Conservation (phyloP, 345 rosid genomes). For the Bruguiera sexangula region DNA sequence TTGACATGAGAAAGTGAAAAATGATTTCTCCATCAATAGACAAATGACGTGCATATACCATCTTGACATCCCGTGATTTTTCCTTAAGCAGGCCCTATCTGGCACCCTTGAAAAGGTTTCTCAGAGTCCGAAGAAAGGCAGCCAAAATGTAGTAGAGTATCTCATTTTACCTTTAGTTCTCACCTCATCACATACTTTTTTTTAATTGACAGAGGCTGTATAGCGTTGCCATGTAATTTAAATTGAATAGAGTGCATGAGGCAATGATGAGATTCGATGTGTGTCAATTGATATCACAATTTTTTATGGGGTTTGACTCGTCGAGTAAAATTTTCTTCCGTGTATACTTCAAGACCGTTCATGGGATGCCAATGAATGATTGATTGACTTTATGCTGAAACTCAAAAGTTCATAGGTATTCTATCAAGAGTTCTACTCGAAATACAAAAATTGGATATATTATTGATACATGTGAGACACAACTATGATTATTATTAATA, state of each 20-base stretch:
- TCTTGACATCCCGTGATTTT: constrained; percentile 15
- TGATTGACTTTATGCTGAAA: too few relatives aligned
- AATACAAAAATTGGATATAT: too few relatives aligned
- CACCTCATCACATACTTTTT: too few relatives aligned
- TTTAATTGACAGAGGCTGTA: too few relatives aligned
- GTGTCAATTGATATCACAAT: neutral
- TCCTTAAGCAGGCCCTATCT: constrained; percentile 3
- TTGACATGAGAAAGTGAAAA: constrained; percentile 25
- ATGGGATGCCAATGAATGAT: neutral
- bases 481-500: too few relatives aligned
- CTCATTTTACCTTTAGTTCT: too few relatives aligned
- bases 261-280: neutral
- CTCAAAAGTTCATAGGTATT: too few relatives aligned
- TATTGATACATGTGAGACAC: too few relatives aligned
- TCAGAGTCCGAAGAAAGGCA: neutral
- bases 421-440: too few relatives aligned
- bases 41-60: constrained; percentile 11
- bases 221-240: neutral
- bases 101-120: constrained; percentile 6
- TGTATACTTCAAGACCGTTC: neutral
- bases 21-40: constrained; percentile 30
- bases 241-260: neutral
- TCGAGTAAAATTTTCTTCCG: neutral
- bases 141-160: neutral
- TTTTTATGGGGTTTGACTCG: neutral